Evolutionary conservation across 345 rosid genomes (phyloP).

Genomic region (Arabis alpina): DNA sequence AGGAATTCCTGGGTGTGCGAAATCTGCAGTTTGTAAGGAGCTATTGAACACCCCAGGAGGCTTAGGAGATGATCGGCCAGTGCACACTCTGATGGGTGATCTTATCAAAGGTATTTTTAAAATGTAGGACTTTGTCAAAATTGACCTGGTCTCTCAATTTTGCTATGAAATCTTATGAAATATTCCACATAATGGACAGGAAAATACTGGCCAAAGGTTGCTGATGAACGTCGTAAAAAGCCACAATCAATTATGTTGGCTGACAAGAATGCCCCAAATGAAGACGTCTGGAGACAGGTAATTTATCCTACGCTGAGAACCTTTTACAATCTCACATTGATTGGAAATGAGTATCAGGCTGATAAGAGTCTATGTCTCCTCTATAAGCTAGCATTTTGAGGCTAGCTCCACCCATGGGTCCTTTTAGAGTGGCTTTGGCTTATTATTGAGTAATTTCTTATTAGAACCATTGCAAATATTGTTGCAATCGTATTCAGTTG

Average conservation of each 20-base stretch:
- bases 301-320: conserved; percentile 22
- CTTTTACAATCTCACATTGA: conserved; percentile 15
- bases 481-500: conserved; percentile 21
- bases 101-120: conserved; percentile 71
- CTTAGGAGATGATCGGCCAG: conserved; percentile 82
- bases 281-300: conserved; percentile 99
- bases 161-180: conserved; percentile 21
- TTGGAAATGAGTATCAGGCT: conserved; percentile 4
- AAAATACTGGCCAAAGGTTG: conserved; percentile 86
- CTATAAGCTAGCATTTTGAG: conserved; percentile 18
- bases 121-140: conserved; percentile 25
- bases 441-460: conserved; percentile 8
- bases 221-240: conserved; percentile 67
- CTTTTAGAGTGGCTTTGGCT: conserved; percentile 15
- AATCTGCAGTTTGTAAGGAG: conserved; percentile 96
- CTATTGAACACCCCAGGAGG: conserved; percentile 66
- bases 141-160: conserved; percentile 18
- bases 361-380: conserved; percentile 15
- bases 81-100: conserved; percentile 95
- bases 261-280: conserved; percentile 99
- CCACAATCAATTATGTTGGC: conserved; percentile 93
- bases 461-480: conserved; percentile 1
- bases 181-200: conserved; percentile 48
- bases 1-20: conserved; percentile 99
- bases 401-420: conserved; percentile 9